phyloP scores from a whole-genome alignment of 83 land plant genomes.

The Thuja plicata region DNA sequence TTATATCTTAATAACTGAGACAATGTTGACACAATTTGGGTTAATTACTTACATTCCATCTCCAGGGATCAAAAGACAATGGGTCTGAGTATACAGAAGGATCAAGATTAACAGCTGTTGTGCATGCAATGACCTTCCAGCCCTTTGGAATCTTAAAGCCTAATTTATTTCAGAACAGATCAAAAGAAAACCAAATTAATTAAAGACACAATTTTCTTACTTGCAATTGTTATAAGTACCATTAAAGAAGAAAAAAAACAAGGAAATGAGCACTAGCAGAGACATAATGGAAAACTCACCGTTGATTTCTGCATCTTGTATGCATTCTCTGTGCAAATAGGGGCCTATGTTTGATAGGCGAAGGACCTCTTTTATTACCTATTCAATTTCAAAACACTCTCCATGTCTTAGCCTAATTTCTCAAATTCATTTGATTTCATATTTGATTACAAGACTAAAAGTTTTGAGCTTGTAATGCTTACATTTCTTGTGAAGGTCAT shows the following conservation, averaged over 20 bases:
- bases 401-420: not conserved
- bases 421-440: not conserved
- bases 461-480: not conserved
- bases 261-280: not conserved
- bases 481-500: constrained; percentile 12
- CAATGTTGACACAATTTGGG: too few species aligned
- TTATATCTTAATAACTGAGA: too few species aligned
- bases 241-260: not conserved
- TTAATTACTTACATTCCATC: constrained; percentile 3
- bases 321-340: constrained; percentile 3
- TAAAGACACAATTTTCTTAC: not conserved
- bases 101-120: constrained; percentile 7
- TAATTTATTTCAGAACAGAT: not conserved
- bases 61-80: not conserved
- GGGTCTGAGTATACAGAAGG: not conserved
- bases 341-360: constrained; percentile 15
- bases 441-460: not conserved
- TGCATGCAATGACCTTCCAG: constrained; percentile 13
- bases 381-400: not conserved
- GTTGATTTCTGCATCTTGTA: constrained; percentile 5
- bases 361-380: constrained; percentile 12
- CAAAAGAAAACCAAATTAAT: not conserved
- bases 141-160: constrained; percentile 11
- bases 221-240: not conserved
- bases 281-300: not conserved